Base-by-base conservation (phyloP, 768 basidiomycete species). In the Exsudoporus frostii region DNA sequence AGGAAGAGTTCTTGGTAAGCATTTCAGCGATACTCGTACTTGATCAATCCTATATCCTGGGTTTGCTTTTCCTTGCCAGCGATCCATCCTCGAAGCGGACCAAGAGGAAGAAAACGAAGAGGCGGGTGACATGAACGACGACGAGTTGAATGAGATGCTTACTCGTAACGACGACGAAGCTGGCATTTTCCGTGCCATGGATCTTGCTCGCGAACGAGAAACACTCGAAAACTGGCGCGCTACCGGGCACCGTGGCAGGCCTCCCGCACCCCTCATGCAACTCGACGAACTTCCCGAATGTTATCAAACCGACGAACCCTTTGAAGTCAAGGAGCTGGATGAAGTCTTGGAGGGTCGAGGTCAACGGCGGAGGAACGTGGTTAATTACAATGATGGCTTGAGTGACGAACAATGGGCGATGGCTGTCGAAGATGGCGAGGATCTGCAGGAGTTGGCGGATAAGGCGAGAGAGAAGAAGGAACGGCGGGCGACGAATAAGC, bases 401-500 rank as follows among this genome's bases (percentile, higher is more conserved):
- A 88, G 85, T 48, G 96, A 98, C 60, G 96, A 97, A 64, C 87
- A 94, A 60, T 97, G 92, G 88, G 83, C 92, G 30, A 79, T 89
- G 79, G 88, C 89, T 47, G 72, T 90, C 42, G 88, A 91, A 65
- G 88, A 90, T 9, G 89, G 88, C 24, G 88, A 90, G 66, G 90
- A 91, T 62, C 64, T 90, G 36, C 80, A 88, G 56, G 87, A 90
- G 68, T 73, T 90, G 32, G 76, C 81, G 9, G 88, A 90, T 56
- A 80, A 78, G 55, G 71, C 79, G 13, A 75, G 82, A 47, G 84
- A 83, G 51, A 85, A 76, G 72, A 86, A 84, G 60, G 83, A 84
- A 38, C 76, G 85, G 54, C 80, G 86, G 27, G 76, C 71, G 22
- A 73, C 76, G 24, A 86, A 77, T 63, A 88, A 82, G 66, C 65